Conservation (phyloP, 495 filamentous ascomycete species). For the Cetradonia linearis region DNA sequence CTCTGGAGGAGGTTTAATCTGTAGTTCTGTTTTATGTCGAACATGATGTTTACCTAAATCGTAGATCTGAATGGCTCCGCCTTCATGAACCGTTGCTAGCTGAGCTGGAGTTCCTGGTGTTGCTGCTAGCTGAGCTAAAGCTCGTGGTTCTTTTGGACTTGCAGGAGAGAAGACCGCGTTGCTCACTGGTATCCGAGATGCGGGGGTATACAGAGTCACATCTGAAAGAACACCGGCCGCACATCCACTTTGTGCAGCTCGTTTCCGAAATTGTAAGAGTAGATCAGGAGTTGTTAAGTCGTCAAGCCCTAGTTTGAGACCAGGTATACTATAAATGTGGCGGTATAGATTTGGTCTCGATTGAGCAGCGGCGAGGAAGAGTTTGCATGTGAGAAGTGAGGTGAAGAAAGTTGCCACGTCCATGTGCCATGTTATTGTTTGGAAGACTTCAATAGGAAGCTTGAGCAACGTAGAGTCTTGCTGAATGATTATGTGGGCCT, state of each 20-base stretch:
- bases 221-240: slow-evolving; percentile 23
- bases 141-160: slow-evolving; percentile 2
- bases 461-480: slow-evolving; percentile 11
- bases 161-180: slow-evolving; percentile 13
- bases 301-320: slow-evolving; percentile 19
- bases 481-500: not conserved
- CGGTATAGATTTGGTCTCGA: slow-evolving; percentile 14
- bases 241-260: slow-evolving; percentile 17
- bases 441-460: slow-evolving; percentile 21
- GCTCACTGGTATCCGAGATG: slow-evolving; percentile 1
- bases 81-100: slow-evolving; percentile 12
- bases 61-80: slow-evolving; percentile 19
- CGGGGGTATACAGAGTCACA: slow-evolving; percentile 10
- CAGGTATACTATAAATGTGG: slow-evolving; percentile 18
- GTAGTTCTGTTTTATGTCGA: slow-evolving; percentile 20
- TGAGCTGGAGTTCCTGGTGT: slow-evolving; percentile 10
- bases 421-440: slow-evolving; percentile 22
- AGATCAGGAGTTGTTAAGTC: slow-evolving; percentile 17
- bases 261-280: slow-evolving; percentile 11
- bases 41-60: slow-evolving; percentile 18
- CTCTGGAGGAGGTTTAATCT: slow-evolving; percentile 9
- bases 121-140: slow-evolving; percentile 13
- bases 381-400: slow-evolving; percentile 23
- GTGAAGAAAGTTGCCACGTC: slow-evolving; percentile 20
- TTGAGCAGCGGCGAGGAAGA: slow-evolving; percentile 12